Evolutionary conservation across 805 yeast species (phyloP).

Genomic region (Zygosaccharomyces lentus): DNA sequence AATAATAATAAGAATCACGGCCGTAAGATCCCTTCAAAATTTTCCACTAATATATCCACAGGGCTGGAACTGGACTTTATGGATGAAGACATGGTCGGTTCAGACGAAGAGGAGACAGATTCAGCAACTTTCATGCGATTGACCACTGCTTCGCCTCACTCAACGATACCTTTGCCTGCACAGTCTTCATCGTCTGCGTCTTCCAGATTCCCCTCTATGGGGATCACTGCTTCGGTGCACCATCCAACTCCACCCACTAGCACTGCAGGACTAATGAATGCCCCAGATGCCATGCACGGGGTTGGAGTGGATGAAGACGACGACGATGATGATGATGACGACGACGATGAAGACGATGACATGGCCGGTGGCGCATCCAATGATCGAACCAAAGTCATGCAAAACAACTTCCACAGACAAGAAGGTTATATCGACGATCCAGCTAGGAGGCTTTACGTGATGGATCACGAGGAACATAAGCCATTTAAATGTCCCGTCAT

Average conservation of each 20-base stretch:
- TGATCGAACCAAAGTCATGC: conserved; percentile 15
- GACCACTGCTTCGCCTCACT: conserved; percentile 10
- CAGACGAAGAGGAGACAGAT: conserved; percentile 11
- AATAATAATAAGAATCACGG: conserved; percentile 14
- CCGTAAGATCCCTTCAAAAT: conserved; percentile 8
- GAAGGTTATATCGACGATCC: conserved; percentile 93
- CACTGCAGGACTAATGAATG: conserved; percentile 10
- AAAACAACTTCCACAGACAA: conserved; percentile 16
- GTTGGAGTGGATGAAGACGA: conserved; percentile 26
- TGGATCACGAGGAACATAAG: conserved; percentile 86
- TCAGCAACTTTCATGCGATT: conserved; percentile 15
- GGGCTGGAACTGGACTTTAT: conserved; percentile 24
- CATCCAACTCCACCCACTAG: conserved; percentile 18
- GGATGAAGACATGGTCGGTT: conserved; percentile 23
- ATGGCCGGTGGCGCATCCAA: conserved; percentile 16
- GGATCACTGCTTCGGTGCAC: conserved; percentile 8
- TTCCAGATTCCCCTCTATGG: conserved; percentile 12
- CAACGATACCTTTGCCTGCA: not conserved
- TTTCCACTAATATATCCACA: conserved; percentile 11
- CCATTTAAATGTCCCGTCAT: conserved; percentile 97
- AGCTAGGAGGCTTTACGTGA: conserved; percentile 86
- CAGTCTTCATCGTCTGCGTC: conserved; percentile 3
- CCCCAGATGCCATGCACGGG: conserved; percentile 12
- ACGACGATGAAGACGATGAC: conserved; percentile 24
- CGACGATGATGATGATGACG: conserved; percentile 24